A percentile compares a stretch with the other conserved stretches of the same genome.
Evolutionary conservation across 1,139 yeast genomes (phyloP).

Genomic region (Scheffersomyces illinoinensis): DNA sequence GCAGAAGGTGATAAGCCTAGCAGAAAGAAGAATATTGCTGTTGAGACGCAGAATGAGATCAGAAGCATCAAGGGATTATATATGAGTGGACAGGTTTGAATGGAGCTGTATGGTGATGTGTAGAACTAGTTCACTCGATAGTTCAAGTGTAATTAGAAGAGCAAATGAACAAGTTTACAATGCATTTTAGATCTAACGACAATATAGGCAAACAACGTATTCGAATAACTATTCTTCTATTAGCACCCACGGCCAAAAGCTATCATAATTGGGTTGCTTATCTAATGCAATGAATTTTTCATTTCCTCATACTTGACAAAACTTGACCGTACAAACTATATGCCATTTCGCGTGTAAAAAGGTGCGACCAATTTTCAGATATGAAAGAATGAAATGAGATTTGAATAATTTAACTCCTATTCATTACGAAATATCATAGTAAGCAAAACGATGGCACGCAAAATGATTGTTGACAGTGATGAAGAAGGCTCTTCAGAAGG

Average conservation of each 20-base stretch:
- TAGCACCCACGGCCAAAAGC: too few species aligned
- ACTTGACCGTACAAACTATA: not conserved
- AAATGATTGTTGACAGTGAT: constrained; percentile 12
- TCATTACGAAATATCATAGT: too few species aligned
- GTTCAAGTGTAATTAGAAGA: not conserved
- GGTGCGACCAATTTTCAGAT: not conserved
- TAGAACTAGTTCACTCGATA: not conserved
- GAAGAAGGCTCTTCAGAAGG: constrained; percentile 10
- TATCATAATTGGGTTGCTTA: too few species aligned
- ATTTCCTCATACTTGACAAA: not conserved
- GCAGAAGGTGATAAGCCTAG: constrained; percentile 10
- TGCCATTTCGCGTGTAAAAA: too few species aligned
- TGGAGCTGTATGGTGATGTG: not conserved
- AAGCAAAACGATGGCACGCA: not conserved
- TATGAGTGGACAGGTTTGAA: constrained; percentile 43
- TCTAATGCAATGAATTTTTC: not conserved
- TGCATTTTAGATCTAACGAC: not conserved
- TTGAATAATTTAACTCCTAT: too few species aligned
- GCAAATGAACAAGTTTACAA: not conserved
- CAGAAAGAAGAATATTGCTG: constrained; percentile 32
- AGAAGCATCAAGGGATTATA: constrained; percentile 45
- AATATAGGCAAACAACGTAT: not conserved
- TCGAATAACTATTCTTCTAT: too few species aligned
- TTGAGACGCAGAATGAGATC: constrained; percentile 42
- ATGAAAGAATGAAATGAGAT: too few species aligned